Conservation (phyloP, 768 basidiomycete genomes). For the Leucosporidium scottii region DNA sequence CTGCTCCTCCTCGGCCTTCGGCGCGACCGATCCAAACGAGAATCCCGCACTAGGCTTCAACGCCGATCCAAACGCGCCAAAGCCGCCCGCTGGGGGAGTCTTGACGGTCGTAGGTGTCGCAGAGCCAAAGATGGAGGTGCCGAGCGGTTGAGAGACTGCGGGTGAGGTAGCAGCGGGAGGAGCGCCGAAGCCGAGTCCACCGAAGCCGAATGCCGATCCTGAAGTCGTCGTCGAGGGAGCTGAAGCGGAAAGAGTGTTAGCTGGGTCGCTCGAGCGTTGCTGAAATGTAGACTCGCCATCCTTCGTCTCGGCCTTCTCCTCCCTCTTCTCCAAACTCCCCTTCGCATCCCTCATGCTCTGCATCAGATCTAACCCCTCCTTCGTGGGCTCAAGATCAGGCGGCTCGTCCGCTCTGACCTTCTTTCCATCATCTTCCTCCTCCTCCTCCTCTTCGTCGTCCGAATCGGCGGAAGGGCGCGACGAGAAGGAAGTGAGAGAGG, state of each 20-base stretch:
- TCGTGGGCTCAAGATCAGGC: constrained; percentile 30
- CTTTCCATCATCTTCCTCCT: constrained; percentile 3
- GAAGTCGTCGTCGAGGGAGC: neutral
- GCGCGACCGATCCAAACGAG: constrained; percentile 7
- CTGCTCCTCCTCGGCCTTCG: neutral
- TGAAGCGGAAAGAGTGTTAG: too few relatives aligned
- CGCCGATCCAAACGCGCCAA: constrained; percentile 9
- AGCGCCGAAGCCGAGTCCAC: constrained; percentile 16
- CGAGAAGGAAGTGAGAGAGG: too few relatives aligned
- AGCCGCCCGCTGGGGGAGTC: neutral
- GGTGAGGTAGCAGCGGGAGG: neutral
- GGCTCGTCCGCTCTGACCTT: constrained; percentile 24
- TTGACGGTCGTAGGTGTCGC: neutral
- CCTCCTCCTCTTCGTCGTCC: constrained; percentile 18
- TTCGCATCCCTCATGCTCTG: constrained; percentile 14
- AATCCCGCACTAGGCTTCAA: constrained; percentile 14
- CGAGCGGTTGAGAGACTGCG: neutral
- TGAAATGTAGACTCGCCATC: too few relatives aligned
- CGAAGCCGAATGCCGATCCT: constrained; percentile 1
- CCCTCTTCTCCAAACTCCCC: neutral
- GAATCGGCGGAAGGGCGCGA: too few relatives aligned
- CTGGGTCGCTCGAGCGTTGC: too few relatives aligned
- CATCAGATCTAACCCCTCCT: constrained; percentile 14
- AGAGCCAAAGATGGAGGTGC: constrained; percentile 1
- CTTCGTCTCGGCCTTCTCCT: too few relatives aligned